These are phyloP conservation scores for Beauveria australis DNA, from an alignment of 2,329 filamentous ascomycete genomes.

Conservation along the genomic window DNA sequence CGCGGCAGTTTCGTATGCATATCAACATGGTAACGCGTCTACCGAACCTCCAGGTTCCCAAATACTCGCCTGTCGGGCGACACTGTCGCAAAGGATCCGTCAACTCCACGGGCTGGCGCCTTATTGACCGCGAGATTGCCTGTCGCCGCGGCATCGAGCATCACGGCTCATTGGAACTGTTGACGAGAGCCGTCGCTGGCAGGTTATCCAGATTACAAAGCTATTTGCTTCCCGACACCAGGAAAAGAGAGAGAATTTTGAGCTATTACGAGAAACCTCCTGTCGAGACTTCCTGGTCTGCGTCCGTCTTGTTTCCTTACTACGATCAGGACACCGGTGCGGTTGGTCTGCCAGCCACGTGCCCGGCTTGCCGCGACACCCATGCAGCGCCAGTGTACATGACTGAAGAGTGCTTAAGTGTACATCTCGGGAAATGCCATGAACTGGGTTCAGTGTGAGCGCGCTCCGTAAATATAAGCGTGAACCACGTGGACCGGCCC, in stretches of 20 bases:
- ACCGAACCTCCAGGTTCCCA: not conserved
- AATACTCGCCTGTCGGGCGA: not conserved
- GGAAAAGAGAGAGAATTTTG: not conserved
- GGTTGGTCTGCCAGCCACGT: not conserved
- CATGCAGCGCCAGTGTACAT: not conserved
- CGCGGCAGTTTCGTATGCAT: not conserved
- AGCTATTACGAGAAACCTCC: not conserved
- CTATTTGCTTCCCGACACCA: not conserved
- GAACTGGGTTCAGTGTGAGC: too few species aligned
- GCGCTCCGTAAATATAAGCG: too few species aligned
- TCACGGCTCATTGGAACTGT: too few species aligned
- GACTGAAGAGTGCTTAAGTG: not conserved
- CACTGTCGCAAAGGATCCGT: fast-evolving
- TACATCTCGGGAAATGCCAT: too few species aligned
- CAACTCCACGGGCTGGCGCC: not conserved
- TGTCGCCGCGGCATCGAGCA: not conserved
- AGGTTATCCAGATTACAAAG: too few species aligned
- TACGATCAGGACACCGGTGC: not conserved
- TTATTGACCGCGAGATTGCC: not conserved
- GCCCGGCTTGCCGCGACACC: not conserved
- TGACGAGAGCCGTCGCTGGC: too few species aligned
- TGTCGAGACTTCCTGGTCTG: not conserved
- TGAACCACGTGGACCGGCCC: too few species aligned
- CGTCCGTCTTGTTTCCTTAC: not conserved
- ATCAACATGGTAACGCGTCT: not conserved